Evolutionary conservation across 208 protist genomes (phyloP), one percentile per base, ranked within the genome.

Genomic region (Spironucleus salmonicida): DNA sequence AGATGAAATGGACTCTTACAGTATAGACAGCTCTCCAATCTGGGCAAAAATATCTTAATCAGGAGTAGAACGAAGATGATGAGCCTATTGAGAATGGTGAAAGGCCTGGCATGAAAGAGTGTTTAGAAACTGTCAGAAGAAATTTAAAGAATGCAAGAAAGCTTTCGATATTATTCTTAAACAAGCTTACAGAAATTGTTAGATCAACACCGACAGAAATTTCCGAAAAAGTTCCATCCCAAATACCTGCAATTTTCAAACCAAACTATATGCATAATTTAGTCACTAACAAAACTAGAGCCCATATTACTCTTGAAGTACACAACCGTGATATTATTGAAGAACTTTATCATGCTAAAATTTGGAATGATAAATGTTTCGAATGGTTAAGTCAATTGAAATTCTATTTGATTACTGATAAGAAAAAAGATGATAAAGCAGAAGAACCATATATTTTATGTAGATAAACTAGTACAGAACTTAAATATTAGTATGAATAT

Each of bases 401-500:
- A 67, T 96, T 94, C 81, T 94, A 94, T 81, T 90, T 84, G 81
- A 90, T 94, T 58, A 78, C 81, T 42, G 88, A 89, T 38, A 45
- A 71, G n/a, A 42, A 71, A 38, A n/a, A 71, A 4, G n/a, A 71
- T 9, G 34, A 71, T 9, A 40, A 40, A 38, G 27, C 4, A 11
- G 7, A 11, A 15, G 64, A 45, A 19, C 9, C 45, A 4, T 23
- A 9, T 32, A 59, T 90, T 80, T 64, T 92, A 32, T 88, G 95
- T 49, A 83, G 88, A 15, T 91, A 96, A 86, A 93, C 91, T 9
- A 91, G 87, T 75, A 87, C 92, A 7, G 62, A 78, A 35, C 88
- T 94, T 62, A 80, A 83, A 26, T 97, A 96, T 83, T 90, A 93
- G 77, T 95, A 95, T 83, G 93, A 98, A 85, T 98, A 96, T 83